These are phyloP conservation scores for Cornus suecica DNA, from an alignment of 148 eudicot species.

Conservation along the genomic window DNA sequence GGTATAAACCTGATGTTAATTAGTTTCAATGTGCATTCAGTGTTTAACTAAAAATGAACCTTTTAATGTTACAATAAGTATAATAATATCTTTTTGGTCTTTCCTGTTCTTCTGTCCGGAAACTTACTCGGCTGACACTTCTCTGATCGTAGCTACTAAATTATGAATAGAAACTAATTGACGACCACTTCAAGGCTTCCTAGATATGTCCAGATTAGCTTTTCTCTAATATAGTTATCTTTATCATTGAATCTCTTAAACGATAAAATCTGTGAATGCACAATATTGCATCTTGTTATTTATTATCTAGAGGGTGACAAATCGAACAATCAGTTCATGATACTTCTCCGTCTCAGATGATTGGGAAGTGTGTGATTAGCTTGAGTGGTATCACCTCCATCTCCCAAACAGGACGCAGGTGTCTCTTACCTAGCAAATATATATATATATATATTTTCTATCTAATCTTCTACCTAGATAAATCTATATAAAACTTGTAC, in stretches of 20 bases:
- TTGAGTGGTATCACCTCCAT: too few relatives aligned
- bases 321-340: too few relatives aligned
- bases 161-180: too few relatives aligned
- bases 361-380: not conserved
- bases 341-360: not conserved
- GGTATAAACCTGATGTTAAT: not conserved
- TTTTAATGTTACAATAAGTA: not conserved
- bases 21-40: not conserved
- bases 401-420: too few relatives aligned
- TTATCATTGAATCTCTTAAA: too few relatives aligned
- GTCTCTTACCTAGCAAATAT: too few relatives aligned
- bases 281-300: too few relatives aligned
- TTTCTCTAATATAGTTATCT: not conserved
- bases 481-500: too few relatives aligned
- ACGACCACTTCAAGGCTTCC: not conserved
- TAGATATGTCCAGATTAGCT: not conserved
- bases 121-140: not conserved
- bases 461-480: too few relatives aligned
- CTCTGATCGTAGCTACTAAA: not conserved
- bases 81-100: not conserved
- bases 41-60: not conserved
- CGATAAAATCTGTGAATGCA: too few relatives aligned
- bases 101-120: not conserved
- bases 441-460: too few relatives aligned
- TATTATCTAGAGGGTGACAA: constrained; percentile 1